Percentiles rank a stretch among this genome's conserved stretches.
Evolutionary conservation across 805 yeast species (phyloP).

Genomic region (Cyberlindnera euphorbiiphila): DNA sequence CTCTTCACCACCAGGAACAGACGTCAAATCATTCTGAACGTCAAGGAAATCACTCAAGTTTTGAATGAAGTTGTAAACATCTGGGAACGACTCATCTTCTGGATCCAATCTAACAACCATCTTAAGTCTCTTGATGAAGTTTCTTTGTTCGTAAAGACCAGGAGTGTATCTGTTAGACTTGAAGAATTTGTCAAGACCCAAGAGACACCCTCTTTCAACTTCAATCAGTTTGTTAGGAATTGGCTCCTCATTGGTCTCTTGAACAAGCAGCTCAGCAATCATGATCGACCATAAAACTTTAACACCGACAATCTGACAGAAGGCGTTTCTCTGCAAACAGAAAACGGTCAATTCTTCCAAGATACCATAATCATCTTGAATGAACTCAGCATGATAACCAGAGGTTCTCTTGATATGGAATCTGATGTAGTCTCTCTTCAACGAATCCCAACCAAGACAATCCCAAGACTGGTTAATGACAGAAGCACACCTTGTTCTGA

Average conservation of each 20-base stretch:
- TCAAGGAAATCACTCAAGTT: conserved; percentile 59
- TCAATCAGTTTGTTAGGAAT: conserved; percentile 51
- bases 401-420: conserved; percentile 62
- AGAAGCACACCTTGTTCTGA: conserved; percentile 55
- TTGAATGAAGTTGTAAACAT: conserved; percentile 47
- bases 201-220: conserved; percentile 58
- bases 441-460: conserved; percentile 59
- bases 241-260: conserved; percentile 55
- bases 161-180: conserved; percentile 56
- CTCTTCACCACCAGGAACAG: conserved; percentile 77
- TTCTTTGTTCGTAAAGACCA: conserved; percentile 46
- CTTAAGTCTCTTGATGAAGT: conserved; percentile 48
- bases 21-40: conserved; percentile 60
- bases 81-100: conserved; percentile 58
- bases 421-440: conserved; percentile 48
- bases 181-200: conserved; percentile 63
- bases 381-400: conserved; percentile 67
- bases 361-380: conserved; percentile 53
- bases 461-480: conserved; percentile 69
- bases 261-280: conserved; percentile 59
- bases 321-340: conserved; percentile 61
- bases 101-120: conserved; percentile 49
- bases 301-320: conserved; percentile 59
- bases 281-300: conserved; percentile 67
- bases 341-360: conserved; percentile 62